Base-by-base conservation (phyloP, 768 basidiomycete genomes). In the Amanita exitialis region DNA sequence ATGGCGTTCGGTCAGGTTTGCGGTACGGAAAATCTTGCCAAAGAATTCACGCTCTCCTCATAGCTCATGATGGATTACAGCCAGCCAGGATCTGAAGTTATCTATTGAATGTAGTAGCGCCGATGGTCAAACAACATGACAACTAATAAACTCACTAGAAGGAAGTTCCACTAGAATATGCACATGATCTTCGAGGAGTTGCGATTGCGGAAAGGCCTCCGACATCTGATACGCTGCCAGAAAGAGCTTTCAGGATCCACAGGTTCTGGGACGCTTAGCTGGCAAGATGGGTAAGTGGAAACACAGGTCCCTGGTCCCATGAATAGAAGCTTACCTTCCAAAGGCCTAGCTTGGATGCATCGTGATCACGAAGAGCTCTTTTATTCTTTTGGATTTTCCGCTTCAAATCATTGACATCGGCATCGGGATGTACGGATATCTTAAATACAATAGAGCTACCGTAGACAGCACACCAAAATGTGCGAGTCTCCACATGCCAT, bases 111-210 rank as follows among this genome's bases (percentile, higher is more conserved):
- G 23, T 23, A 23, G 23, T 23, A 23, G 23, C 2, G 23, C 23
- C 41, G 20, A 42, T 42, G 43, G 43, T 44, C 43, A 44, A 44
- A 44, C 2, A 4, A 23, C 23, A 44, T 28, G 25, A 44, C 43
- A 44, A 28, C 43, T 23, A 4, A 44, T 44, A 23, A 23, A 12
- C 43, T 44, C 43, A 44, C 43, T 44, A 16, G 43, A 44, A 27
- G 43, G 43, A 28, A 44, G 43, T 27, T 44, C 43, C 43, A 44
- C 43, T 23, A 44, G 43, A 44, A 44, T 44, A 44, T 44, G 13
- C 23, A 44, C 43, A 27, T 44, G 4, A 27, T 44, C 23, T 44
- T 44, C 43, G 27, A 27, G 43, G 43, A 27, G 43, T 27, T n/a
- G 43, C 3, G 25, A 13, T 44, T 44, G 43, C 27, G 43, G 43